These are phyloP conservation scores for Fusarium pilosicola DNA, from an alignment of 2,329 filamentous ascomycete species.

Conservation along the genomic window DNA sequence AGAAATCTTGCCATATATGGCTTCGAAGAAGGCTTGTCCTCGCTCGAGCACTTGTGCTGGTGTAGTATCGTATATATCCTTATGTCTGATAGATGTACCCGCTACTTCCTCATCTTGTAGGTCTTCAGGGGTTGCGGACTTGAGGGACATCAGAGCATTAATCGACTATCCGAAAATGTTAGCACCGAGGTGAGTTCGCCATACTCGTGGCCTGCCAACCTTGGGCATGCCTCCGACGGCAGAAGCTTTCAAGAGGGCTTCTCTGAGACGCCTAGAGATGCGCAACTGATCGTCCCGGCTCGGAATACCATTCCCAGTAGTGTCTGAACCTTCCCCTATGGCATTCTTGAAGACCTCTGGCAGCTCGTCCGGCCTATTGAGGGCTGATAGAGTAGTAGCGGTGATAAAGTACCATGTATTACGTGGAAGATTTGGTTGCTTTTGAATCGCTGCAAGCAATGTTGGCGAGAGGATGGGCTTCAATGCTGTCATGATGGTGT, in stretches of 20 bases:
- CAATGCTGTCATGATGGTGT: slow-evolving; percentile 13
- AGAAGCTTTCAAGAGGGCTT: slow-evolving; percentile 42
- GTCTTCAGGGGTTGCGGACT: slow-evolving; percentile 37
- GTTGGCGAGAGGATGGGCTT: slow-evolving; percentile 38
- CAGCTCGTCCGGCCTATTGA: slow-evolving; percentile 41
- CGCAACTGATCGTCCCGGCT: slow-evolving; percentile 27
- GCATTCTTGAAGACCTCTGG: slow-evolving; percentile 30
- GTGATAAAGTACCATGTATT: slow-evolving; percentile 44
- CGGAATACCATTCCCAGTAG: background rate
- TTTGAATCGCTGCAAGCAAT: slow-evolving; percentile 34
- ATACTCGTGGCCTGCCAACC: slow-evolving; percentile 5
- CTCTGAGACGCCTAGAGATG: slow-evolving; percentile 38
- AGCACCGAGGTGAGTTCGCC: background rate
- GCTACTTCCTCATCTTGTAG: slow-evolving; percentile 27
- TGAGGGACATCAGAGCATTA: slow-evolving; percentile 39
- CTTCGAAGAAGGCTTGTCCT: slow-evolving; percentile 38
- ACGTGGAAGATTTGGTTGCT: slow-evolving; percentile 37
- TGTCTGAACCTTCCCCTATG: background rate
- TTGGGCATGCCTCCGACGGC: slow-evolving; percentile 43
- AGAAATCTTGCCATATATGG: slow-evolving; percentile 41
- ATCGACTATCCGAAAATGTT: slow-evolving; percentile 33
- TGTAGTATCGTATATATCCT: slow-evolving; percentile 33
- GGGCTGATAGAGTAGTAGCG: slow-evolving; percentile 37
- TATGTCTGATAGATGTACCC: slow-evolving; percentile 14
- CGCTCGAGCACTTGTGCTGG: slow-evolving; percentile 28